Evolutionary conservation across 2,329 filamentous ascomycete species (phyloP), one percentile per base, ranked within the genome.

Genomic region (Botrytis deweyae): DNA sequence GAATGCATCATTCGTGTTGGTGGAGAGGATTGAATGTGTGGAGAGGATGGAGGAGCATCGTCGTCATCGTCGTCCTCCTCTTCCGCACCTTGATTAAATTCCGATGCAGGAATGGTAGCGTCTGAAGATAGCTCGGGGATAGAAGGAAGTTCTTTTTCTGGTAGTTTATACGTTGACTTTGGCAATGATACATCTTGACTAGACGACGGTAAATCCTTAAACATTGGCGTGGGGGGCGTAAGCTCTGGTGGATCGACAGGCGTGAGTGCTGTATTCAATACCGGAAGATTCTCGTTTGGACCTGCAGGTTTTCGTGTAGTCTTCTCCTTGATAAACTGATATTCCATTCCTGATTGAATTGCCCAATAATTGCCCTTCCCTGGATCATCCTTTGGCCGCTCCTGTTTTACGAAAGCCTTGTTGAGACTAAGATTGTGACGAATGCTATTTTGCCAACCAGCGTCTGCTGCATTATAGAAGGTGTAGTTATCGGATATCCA

Each of bases 401-500:
- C 95, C 80, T 97, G 92, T 84, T 98, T 98, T 81, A 95, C 91
- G 81, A 98, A 98, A 65, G 93, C 93, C 84, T 98, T 98, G 87
- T 98, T 97, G 63, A 99, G 87, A 81, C 95, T 98, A 49, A 99
- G 89, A 79, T 99, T 99, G 83, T 99, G 96, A 49, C 96, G 92
- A 82, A 99, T 99, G 85, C 96, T 98, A 83, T 99, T 99, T 83
- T 98, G 95, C 96, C 96, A 99, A 76, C 96, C 95, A 18, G 93
- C 90, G 79, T 98, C 94, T 73, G 91, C 89, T 62, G 90, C 88
- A 78, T 89, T 91, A 85, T 98, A 99, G 83, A 95, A 98, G 8
- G 89, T 91, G 82, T 93, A 98, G 29, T 92, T 95, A 81, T 97
- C 93, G n/a, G 94, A 97, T 79, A 99, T 98, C 95, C 96, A 99